phyloP scores from a whole-genome alignment of 2,329 filamentous ascomycete genomes.

The Fusarium sacchari region DNA sequence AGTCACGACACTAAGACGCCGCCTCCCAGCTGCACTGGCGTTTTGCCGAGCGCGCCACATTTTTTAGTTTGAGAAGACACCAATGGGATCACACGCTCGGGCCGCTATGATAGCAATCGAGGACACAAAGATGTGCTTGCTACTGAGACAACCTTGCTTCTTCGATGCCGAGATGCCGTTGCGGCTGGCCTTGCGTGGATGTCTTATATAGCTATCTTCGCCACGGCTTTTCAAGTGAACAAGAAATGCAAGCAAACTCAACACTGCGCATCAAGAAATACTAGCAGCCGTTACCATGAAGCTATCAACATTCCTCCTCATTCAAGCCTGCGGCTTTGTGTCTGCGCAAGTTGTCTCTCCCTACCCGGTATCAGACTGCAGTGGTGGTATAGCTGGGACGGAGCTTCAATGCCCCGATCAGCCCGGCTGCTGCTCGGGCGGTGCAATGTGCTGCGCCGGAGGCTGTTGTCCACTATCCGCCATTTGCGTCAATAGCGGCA shows the following conservation, averaged over 20 bases:
- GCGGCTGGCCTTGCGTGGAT: fast-evolving
- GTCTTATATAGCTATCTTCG: neutral
- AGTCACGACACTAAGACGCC: neutral
- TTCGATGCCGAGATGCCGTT: neutral
- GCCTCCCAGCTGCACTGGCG: neutral
- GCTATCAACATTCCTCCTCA: neutral
- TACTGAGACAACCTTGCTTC: neutral
- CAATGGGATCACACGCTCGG: neutral
- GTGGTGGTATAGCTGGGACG: neutral
- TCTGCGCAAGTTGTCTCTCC: neutral
- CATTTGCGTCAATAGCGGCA: neutral
- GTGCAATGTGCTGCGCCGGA: neutral
- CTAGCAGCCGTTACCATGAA: neutral
- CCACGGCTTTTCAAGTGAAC: neutral
- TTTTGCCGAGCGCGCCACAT: neutral
- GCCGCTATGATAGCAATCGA: neutral
- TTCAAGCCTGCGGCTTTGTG: neutral
- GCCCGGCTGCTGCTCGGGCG: neutral
- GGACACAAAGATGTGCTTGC: neutral
- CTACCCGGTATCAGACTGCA: neutral
- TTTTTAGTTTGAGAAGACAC: neutral
- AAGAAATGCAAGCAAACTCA: neutral
- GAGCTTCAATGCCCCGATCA: neutral
- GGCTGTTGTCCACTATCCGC: neutral
- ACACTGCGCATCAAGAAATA: neutral